Evolutionary conservation across 805 yeast species (phyloP), one percentile per base, ranked within the genome.

Genomic region (Pichia rugopelliculosa): DNA sequence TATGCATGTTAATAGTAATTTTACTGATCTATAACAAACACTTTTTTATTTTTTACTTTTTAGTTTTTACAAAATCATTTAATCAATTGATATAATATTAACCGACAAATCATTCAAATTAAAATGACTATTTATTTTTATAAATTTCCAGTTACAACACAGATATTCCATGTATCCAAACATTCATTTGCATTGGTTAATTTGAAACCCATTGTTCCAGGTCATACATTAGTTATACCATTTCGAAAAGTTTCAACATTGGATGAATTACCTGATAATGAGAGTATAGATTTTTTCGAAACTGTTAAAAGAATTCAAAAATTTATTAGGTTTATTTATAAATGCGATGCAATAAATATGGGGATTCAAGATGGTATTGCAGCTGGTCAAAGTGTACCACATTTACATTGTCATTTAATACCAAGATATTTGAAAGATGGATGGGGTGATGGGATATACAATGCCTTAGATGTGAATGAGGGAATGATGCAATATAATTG

Each of bases 351-450:
- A 1, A 60, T 89, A 50, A 95, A 95, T 60, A 75, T 93, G 36
- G 91, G 97, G 11, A 87, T 95, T 50, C 99, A 93, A 63, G 99
- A 93, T 62, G 99, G 99, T 0, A 86, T 89, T 0, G 88, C 88
- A 43, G 91, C 97, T 1, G 99, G 99, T 4, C 99, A 93, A 62
- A 79, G 90, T n/a, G 82, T 93, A 2, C 96, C 97, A 6, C 99
- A 93, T 65, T 73, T 91, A 25, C 99, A 93, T 64, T 84, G 96
- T 20, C 99, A 93, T 62, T 68, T 93, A 18, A 89, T 93, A 20
- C 99, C 99, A 7, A 73, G 99, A 37, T 80, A 75, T 61, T 65
- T 79, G 41, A 69, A 70, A 4, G 82, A 84, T 57, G 68, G 68
- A 0, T 68, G 61, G 39, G 88, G 88, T 1, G 96, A 87, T 61